Percentiles rank a stretch among this genome's conserved stretches.
Conservation (phyloP, 805 yeast species). For the Suhomyces prunicola region DNA sequence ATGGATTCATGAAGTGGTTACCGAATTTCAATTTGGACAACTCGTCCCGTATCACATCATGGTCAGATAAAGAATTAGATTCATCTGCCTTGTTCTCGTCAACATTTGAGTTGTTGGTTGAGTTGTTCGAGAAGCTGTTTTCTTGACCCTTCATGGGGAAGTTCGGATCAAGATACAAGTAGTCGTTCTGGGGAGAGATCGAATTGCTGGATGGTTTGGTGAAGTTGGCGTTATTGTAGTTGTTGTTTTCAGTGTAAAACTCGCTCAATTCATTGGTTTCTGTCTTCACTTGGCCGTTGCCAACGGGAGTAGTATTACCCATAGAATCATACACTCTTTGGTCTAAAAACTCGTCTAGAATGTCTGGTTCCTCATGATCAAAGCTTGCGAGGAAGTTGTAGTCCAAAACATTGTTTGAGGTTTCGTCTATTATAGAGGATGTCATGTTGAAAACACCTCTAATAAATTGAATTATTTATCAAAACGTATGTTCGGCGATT, state of each 20-base stretch:
- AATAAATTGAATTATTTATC: neutral
- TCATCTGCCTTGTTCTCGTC: neutral
- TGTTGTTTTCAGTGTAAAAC: slow-evolving; percentile 9
- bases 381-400: slow-evolving; percentile 18
- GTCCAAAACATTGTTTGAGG: slow-evolving; percentile 17
- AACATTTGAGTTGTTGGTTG: neutral
- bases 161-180: slow-evolving; percentile 20
- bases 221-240: neutral
- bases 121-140: neutral
- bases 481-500: neutral
- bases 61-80: slow-evolving; percentile 19
- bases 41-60: slow-evolving; percentile 47
- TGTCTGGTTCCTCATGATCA: slow-evolving; percentile 40
- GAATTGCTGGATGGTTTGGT: neutral
- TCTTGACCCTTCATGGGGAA: slow-evolving; percentile 3
- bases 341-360: slow-evolving; percentile 56
- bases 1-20: slow-evolving; percentile 34
- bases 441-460: slow-evolving; percentile 11
- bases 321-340: slow-evolving; percentile 46
- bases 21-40: slow-evolving; percentile 56
- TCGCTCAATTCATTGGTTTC: slow-evolving; percentile 14
- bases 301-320: slow-evolving; percentile 18
- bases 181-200: slow-evolving; percentile 14
- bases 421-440: slow-evolving; percentile 21
- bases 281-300: slow-evolving; percentile 9